A percentile compares a stretch with the other conserved stretches of the same genome.
Conservation (phyloP, 768 basidiomycete species). For the Coprinopsis sp. region DNA sequence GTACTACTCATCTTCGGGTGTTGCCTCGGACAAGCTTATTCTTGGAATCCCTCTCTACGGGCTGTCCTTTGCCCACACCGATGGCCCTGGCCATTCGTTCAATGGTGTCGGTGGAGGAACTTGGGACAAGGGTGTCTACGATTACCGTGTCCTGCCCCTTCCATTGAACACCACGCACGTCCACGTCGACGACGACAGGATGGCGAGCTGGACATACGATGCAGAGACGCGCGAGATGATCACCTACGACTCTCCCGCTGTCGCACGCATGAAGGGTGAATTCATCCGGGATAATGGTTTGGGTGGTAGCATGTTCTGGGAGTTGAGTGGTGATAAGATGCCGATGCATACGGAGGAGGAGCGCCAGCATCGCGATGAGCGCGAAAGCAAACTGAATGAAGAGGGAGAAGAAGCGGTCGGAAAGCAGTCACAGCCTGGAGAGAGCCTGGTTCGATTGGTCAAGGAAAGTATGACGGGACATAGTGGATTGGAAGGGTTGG, state of each 20-base stretch:
- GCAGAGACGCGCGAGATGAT: constrained; percentile 71
- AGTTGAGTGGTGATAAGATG: constrained; percentile 81
- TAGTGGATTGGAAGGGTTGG: constrained; percentile 32
- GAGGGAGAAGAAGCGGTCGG: constrained; percentile 73
- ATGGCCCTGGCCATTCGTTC: constrained; percentile 77
- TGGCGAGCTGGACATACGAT: constrained; percentile 86
- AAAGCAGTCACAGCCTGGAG: constrained; percentile 67
- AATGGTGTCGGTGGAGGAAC: constrained; percentile 80
- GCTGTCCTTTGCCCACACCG: constrained; percentile 80
- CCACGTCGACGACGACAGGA: constrained; percentile 56
- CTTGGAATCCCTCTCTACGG: constrained; percentile 94
- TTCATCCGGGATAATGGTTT: constrained; percentile 75
- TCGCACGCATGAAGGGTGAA: constrained; percentile 69
- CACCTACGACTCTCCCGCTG: constrained; percentile 70
- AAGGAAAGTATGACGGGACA: constrained; percentile 69
- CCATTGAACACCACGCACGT: constrained; percentile 52
- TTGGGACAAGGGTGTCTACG: constrained; percentile 91
- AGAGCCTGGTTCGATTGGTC: constrained; percentile 68
- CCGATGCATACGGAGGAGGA: constrained; percentile 67
- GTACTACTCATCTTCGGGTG: constrained; percentile 69
- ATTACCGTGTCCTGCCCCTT: constrained; percentile 86
- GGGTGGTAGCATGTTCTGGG: constrained; percentile 95
- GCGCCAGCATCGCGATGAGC: constrained; percentile 68
- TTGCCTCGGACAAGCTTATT: constrained; percentile 75
- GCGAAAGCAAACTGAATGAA: constrained; percentile 51